Evolutionary conservation across 805 yeast genomes (phyloP), one percentile per base, ranked within the genome.

Genomic region (Yamadazyma sp.): DNA sequence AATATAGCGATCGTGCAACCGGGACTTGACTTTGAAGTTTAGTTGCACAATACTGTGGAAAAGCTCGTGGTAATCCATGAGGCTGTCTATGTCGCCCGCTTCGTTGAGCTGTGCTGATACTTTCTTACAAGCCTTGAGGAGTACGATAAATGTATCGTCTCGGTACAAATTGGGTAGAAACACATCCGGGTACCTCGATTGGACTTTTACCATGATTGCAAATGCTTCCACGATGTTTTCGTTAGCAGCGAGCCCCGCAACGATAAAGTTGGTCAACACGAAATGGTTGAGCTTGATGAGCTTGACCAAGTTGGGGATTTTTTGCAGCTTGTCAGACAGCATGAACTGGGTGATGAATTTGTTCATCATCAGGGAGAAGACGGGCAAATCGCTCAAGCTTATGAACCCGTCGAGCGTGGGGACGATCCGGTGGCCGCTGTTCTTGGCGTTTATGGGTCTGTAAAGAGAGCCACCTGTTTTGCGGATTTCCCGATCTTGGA

Each of bases 391-490:
- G 7, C 42, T 47, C 2, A 52, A 42, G 5, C 37, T 35, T 6
- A 67, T 24, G 1, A 45, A 40, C 1, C 69, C 71, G 18, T 52
- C 52, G 7, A 67, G 39, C 5, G 60, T 40, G 2, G 70, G 63
- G 25, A 47, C 33, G 11, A 41, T 11, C 28, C 46, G 22, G 1
- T 39, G 44, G 17, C 47, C 42, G 1, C 41, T 35, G 10, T 35
- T 44, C 9, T 48, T 45, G 2, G 57, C 59, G 24, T 50, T 44
- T 5, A 46, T 43, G 0, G 67, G 70, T 13, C 48, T 47, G 32
- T 42, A 63, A n/a, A 50, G 28, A 12, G 20, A 24, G 2, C 20
- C 26, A 2, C 13, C 18, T 3, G 17, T 12, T 20, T 30, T 27
- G 5, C 14, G n/a, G 4, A 32, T 10, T 17, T 38, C 29, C 4